phyloP scores from a whole-genome alignment of 139 green algal genomes.

The Limnomonas spitsbergensis region DNA sequence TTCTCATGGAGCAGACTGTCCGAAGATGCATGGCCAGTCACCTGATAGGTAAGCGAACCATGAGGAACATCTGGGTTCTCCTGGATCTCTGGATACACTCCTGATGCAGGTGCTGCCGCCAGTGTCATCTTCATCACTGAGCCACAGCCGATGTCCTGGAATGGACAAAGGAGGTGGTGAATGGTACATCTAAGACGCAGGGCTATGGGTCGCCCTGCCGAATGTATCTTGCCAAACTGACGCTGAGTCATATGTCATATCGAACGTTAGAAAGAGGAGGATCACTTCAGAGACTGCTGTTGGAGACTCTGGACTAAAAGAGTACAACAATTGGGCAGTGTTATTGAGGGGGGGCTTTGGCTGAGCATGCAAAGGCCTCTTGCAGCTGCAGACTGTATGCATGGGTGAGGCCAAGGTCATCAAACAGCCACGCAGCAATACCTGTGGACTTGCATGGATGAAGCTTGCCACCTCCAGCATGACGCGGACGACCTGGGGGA shows the following conservation, averaged over 20 bases:
- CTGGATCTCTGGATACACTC: not conserved
- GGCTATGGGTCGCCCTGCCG: too few species aligned
- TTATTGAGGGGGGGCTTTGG: not conserved
- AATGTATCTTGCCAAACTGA: too few species aligned
- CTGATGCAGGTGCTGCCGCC: constrained; percentile 17
- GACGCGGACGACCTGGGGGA: constrained; percentile 19
- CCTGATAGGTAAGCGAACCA: not conserved
- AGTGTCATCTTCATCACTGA: constrained; percentile 67
- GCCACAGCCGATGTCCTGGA: constrained; percentile 57
- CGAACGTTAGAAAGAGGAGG: too few species aligned
- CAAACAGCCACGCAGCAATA: not conserved
- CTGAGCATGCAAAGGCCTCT: not conserved
- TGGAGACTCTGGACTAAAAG: not conserved
- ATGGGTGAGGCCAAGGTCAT: not conserved
- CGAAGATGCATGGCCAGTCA: constrained; percentile 34
- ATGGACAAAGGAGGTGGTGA: not conserved
- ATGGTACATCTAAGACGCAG: not conserved
- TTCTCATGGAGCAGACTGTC: constrained; percentile 39
- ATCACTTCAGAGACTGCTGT: not conserved
- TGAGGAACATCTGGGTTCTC: not conserved
- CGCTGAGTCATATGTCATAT: too few species aligned
- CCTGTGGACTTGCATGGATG: not conserved
- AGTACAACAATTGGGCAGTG: not conserved
- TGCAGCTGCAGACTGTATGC: not conserved
- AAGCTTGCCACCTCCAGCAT: constrained; percentile 7